Conservation (phyloP, 2,329 filamentous ascomycete species). For the Kalmusia sp. region DNA sequence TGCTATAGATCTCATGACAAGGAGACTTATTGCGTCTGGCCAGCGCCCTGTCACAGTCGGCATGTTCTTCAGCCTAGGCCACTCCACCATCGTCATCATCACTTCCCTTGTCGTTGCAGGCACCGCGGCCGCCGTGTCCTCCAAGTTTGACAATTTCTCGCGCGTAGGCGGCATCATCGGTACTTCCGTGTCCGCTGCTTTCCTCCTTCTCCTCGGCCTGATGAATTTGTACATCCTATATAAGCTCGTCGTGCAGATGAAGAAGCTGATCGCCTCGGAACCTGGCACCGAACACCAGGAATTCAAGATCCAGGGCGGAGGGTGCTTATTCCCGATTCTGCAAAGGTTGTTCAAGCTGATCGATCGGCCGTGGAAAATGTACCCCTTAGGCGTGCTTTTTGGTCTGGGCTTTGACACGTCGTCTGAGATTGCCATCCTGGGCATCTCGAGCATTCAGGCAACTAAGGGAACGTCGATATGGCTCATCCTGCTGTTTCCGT, state of each 20-base stretch:
- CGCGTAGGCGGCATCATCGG: conserved; percentile 87
- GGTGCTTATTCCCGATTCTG: conserved; percentile 75
- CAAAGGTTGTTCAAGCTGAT: conserved; percentile 78
- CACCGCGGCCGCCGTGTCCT: conserved; percentile 81
- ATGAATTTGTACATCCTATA: conserved; percentile 88
- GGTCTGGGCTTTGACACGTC: conserved; percentile 95
- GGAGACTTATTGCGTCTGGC: conserved; percentile 83
- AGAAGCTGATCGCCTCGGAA: conserved; percentile 62
- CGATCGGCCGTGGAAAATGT: conserved; percentile 90
- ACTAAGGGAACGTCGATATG: conserved; percentile 87
- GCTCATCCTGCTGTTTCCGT: conserved; percentile 90
- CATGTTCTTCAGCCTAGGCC: conserved; percentile 91
- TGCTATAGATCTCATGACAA: conserved; percentile 94
- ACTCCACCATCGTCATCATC: conserved; percentile 89
- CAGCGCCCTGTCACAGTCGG: conserved; percentile 90
- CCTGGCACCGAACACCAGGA: conserved; percentile 57
- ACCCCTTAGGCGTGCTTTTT: conserved; percentile 83
- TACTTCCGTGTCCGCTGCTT: conserved; percentile 82
- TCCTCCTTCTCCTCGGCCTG: conserved; percentile 80
- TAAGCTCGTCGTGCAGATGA: conserved; percentile 74
- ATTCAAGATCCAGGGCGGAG: conserved; percentile 77
- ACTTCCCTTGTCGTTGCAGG: conserved; percentile 93
- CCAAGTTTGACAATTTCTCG: conserved; percentile 81
- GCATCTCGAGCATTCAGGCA: conserved; percentile 87
- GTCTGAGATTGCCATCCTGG: conserved; percentile 89